These are phyloP conservation scores for Blastobotrys raffinosifermentans DNA, from an alignment of 1,139 yeast genomes.

Conservation along the genomic window DNA sequence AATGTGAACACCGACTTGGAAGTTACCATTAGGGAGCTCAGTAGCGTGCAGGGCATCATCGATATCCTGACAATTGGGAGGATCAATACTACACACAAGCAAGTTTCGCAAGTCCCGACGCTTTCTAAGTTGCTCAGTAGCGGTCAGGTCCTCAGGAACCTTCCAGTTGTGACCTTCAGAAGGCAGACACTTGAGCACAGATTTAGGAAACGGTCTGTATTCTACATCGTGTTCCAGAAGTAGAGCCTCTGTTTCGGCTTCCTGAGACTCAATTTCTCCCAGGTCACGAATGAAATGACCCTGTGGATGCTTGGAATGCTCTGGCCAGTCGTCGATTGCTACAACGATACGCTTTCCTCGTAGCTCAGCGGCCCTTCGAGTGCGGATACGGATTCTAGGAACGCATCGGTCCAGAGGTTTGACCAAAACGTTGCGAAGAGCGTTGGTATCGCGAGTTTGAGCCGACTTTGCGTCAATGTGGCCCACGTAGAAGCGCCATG, in stretches of 20 bases:
- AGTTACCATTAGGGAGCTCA: slow-evolving; percentile 81
- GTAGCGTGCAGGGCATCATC: slow-evolving; percentile 96
- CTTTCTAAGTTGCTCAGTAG: slow-evolving; percentile 35
- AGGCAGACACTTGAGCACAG: slow-evolving; percentile 89
- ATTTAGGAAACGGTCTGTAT: slow-evolving; percentile 89
- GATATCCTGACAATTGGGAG: slow-evolving; percentile 97
- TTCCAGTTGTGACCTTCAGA: slow-evolving; percentile 89
- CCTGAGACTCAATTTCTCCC: slow-evolving; percentile 86
- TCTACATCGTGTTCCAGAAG: slow-evolving; percentile 94
- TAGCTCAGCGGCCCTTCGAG: slow-evolving; percentile 78
- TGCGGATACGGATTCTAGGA: slow-evolving; percentile 81
- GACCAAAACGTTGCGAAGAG: slow-evolving; percentile 73
- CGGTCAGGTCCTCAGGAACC: slow-evolving; percentile 61
- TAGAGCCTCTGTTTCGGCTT: slow-evolving; percentile 95
- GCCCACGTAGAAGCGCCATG: slow-evolving; percentile 96
- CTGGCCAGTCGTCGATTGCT: slow-evolving; percentile 90
- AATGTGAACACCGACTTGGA: slow-evolving; percentile 96
- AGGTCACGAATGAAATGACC: slow-evolving; percentile 91
- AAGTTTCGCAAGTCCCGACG: slow-evolving; percentile 84
- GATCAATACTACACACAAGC: slow-evolving; percentile 92
- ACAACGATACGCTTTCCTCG: slow-evolving; percentile 85
- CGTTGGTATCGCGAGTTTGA: slow-evolving; percentile 37
- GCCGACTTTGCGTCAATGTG: slow-evolving; percentile 82
- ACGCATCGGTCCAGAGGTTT: slow-evolving; percentile 82
- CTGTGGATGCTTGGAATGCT: slow-evolving; percentile 76